Evolutionary conservation across 805 yeast species (phyloP).

Genomic region (Barnettozyma siamensis): DNA sequence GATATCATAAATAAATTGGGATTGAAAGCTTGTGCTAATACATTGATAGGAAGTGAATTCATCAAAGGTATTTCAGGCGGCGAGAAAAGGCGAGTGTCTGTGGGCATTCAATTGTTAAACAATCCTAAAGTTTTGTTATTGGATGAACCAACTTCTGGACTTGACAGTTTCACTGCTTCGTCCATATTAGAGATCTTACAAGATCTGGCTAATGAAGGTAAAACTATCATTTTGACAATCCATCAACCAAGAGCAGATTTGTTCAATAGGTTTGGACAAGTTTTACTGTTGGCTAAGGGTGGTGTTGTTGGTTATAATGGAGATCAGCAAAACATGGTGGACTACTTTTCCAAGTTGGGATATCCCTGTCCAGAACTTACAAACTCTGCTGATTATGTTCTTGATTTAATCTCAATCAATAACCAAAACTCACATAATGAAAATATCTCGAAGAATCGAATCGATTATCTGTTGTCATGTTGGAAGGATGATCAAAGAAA

Average conservation of each 20-base stretch:
- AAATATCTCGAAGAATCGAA: conserved; percentile 12
- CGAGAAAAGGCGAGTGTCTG: conserved; percentile 79
- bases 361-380: conserved; percentile 53
- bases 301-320: conserved; percentile 75
- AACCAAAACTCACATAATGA: conserved; percentile 17
- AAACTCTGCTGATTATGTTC: conserved; percentile 69
- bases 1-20: conserved; percentile 58
- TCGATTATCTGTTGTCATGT: conserved; percentile 7
- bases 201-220: conserved; percentile 51
- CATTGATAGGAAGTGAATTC: conserved; percentile 57
- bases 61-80: conserved; percentile 73
- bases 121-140: conserved; percentile 67
- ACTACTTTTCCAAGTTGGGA: conserved; percentile 46
- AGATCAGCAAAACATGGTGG: conserved; percentile 37
- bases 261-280: conserved; percentile 60
- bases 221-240: conserved; percentile 70
- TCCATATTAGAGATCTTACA: conserved; percentile 61
- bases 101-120: conserved; percentile 71
- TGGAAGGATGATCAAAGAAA: conserved; percentile 13
- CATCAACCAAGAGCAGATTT: conserved; percentile 83
- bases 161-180: conserved; percentile 75
- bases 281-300: conserved; percentile 71
- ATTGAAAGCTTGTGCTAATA: conserved; percentile 73
- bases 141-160: conserved; percentile 90
- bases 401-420: conserved; percentile 58